Percentiles rank a stretch among this genome's conserved stretches.
These are phyloP conservation scores for Chrysoporthe cubensis DNA, from an alignment of 2,329 filamentous ascomycete species.

Conservation along the genomic window DNA sequence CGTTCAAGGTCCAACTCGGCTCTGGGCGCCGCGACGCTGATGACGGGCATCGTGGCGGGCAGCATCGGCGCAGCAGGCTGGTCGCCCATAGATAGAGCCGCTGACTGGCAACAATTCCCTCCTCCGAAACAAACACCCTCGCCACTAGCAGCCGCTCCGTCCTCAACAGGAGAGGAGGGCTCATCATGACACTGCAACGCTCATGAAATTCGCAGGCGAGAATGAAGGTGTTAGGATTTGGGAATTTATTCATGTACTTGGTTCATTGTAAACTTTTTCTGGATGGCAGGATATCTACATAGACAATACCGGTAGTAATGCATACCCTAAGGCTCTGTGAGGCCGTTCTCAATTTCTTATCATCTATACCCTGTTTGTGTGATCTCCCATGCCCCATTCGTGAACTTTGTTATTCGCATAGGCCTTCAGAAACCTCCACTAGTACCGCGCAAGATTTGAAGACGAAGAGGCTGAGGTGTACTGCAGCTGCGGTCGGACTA, in stretches of 20 bases:
- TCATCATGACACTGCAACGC: constrained; percentile 1
- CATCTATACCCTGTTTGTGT: background rate
- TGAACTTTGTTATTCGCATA: too few relatives aligned
- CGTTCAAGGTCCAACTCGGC: constrained; percentile 68
- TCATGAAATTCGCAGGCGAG: background rate
- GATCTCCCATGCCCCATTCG: background rate
- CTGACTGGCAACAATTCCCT: constrained; percentile 40
- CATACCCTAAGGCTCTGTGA: constrained; percentile 5
- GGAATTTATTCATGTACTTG: background rate
- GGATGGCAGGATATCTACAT: background rate
- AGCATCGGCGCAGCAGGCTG: constrained; percentile 72
- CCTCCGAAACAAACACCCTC: constrained; percentile 31
- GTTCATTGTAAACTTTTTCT: background rate
- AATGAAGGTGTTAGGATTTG: background rate
- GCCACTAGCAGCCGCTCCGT: constrained; percentile 17
- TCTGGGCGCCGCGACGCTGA: constrained; percentile 74
- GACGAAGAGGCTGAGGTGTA: too few relatives aligned
- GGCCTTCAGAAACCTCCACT: too few relatives aligned
- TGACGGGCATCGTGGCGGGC: constrained; percentile 82
- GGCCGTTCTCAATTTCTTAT: background rate
- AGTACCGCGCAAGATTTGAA: too few relatives aligned
- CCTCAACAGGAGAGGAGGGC: constrained; percentile 16
- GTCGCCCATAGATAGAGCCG: constrained; percentile 67
- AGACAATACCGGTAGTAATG: constrained; percentile 10
- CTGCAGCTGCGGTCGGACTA: too few relatives aligned